These are phyloP conservation scores for Knoxia roxburghii DNA, from an alignment of 257 asterid genomes.

Conservation along the genomic window DNA sequence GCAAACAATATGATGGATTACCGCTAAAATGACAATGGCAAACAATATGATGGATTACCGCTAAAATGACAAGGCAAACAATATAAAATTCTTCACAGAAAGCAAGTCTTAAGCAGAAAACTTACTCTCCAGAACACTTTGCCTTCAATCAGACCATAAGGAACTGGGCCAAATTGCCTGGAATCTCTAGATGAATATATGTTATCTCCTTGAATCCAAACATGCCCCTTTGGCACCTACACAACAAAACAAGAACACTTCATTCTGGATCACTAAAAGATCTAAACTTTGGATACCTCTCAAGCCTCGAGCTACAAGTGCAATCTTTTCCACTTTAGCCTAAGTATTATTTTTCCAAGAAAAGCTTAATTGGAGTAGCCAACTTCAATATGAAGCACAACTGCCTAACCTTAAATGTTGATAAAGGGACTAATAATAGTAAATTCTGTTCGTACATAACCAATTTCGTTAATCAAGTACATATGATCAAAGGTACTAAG, in stretches of 20 bases:
- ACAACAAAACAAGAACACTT: constrained; percentile 16
- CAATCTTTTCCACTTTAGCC: background rate
- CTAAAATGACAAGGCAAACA: background rate
- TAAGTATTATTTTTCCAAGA: background rate
- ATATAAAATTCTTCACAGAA: constrained; percentile 3
- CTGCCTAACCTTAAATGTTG: background rate
- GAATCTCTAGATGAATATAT: constrained; percentile 72
- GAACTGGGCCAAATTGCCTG: constrained; percentile 73
- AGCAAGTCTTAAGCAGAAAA: constrained; percentile 18
- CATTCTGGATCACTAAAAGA: background rate
- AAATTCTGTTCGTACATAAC: no score
- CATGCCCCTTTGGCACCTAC: constrained; percentile 93
- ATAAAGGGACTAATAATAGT: no score
- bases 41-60: background rate
- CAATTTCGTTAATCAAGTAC: background rate
- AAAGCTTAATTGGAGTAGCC: background rate
- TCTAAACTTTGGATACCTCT: background rate
- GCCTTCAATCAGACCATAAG: constrained; percentile 68
- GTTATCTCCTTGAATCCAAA: constrained; percentile 97
- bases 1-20: background rate
- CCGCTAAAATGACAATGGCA: background rate
- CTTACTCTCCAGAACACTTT: constrained; percentile 67
- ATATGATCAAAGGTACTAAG: background rate
- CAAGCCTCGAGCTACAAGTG: background rate
- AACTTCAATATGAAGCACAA: background rate